A percentile compares a stretch with the other conserved stretches of the same genome.
phyloP scores from a whole-genome alignment of 2,329 filamentous ascomycete species.

The Fusarium phyllophilum region DNA sequence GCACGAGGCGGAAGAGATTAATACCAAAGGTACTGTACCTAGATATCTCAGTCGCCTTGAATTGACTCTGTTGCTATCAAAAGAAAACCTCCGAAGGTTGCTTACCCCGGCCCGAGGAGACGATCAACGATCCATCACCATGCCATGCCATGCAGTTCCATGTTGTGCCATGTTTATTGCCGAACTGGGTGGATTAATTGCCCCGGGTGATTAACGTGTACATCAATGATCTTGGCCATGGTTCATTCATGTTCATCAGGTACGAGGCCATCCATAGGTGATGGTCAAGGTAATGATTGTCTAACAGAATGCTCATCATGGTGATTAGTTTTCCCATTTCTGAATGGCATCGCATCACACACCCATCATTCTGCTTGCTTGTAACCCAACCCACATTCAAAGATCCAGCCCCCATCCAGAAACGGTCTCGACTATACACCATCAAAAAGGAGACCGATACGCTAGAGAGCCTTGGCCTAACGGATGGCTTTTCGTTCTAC shows the following conservation, averaged over 20 bases:
- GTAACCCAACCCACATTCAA: neutral
- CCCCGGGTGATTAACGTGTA: slow-evolving; percentile 19
- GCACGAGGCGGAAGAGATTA: slow-evolving; percentile 15
- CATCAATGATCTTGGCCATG: slow-evolving; percentile 1
- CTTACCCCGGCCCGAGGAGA: slow-evolving; percentile 14
- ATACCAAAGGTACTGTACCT: neutral
- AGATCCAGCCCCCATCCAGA: slow-evolving; percentile 12
- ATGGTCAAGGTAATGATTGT: slow-evolving; percentile 16
- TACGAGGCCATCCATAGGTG: slow-evolving; percentile 13
- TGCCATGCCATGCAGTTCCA: slow-evolving; percentile 1
- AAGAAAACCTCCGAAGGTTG: slow-evolving; percentile 37
- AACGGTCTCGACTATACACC: slow-evolving; percentile 16
- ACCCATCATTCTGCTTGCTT: slow-evolving; percentile 36
- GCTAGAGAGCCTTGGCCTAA: slow-evolving; percentile 24
- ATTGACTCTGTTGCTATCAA: neutral
- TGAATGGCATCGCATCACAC: slow-evolving; percentile 29
- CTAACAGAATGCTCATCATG: neutral
- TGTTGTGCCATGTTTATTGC: slow-evolving; percentile 9
- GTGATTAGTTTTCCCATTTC: neutral
- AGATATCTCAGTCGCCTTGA: slow-evolving; percentile 5
- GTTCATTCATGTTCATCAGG: slow-evolving; percentile 26
- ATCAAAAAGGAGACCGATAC: slow-evolving; percentile 5
- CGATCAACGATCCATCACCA: slow-evolving; percentile 29
- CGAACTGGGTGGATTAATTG: slow-evolving; percentile 20
- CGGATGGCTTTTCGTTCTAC: slow-evolving; percentile 11